Evolutionary conservation across 2,329 filamentous ascomycete genomes (phyloP), one percentile per base, ranked within the genome.

Genomic region (Verticillium dahliae): DNA sequence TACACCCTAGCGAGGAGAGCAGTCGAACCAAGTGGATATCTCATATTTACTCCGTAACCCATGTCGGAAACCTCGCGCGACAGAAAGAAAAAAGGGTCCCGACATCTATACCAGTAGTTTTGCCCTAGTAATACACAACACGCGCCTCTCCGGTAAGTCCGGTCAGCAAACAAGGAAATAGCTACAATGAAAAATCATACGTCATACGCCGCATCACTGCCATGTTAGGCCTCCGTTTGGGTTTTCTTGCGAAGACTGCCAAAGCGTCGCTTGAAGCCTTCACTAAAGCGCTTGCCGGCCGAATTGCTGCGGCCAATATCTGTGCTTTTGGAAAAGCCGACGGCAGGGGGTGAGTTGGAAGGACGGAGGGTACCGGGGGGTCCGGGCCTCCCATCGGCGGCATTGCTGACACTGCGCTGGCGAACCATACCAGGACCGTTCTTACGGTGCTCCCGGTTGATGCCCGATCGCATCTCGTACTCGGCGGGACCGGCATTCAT

Each of bases 241-340:
- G 75, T 79, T 72, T 76, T 81, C 60, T 75, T 75, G 56, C 81
- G 76, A 59, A 86, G 68, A 67, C 80, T 84, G 33, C 82, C 83
- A 59, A 86, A 77, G 15, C 82, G 77, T 52, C 77, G 75, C 75
- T 81, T 85, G 52, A 87, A 66, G 2, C 81, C 82, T 34, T 84
- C 80, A 13, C 78, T 74, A 7, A 85, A 59, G 35, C 74, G 72
- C 62, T 77, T 78, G 35, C 80, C 76, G 0, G 78, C 77, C 0
- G 75, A 78, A 67, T 75, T 74, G 58, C 75, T 75, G 38, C 79
- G 73, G 15, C 69, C 69, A 9, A 78, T 60, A 3, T 71, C 71
- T 33, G 65, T 64, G 33, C 65, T 65, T 56, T 67, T 67, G 7
- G 68, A 64, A 37, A 67, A 65, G 41, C 60, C 64, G 37, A 39